These are phyloP conservation scores for Colletotrichum sublineola DNA, from an alignment of 2,329 filamentous ascomycete species.

Conservation along the genomic window DNA sequence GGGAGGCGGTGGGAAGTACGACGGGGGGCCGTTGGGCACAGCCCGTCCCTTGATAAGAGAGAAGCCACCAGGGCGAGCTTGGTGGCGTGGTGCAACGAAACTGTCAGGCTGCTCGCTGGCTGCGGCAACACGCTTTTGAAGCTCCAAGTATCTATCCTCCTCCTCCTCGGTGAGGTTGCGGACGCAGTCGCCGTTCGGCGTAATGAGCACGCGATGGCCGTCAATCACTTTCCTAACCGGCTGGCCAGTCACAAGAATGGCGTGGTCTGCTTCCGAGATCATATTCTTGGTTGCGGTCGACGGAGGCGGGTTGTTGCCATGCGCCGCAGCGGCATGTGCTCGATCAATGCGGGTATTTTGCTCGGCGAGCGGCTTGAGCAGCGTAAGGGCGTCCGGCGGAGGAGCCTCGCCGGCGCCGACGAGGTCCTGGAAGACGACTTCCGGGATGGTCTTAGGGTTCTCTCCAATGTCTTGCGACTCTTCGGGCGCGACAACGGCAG, in stretches of 20 bases:
- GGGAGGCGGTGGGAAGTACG: conserved; percentile 68
- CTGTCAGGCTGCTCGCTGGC: conserved; percentile 66
- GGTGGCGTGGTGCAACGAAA: conserved; percentile 69
- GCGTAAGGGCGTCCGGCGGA: conserved; percentile 50
- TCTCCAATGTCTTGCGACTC: conserved; percentile 37
- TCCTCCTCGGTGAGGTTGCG: conserved; percentile 77
- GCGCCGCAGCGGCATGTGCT: conserved; percentile 14
- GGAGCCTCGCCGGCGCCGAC: conserved; percentile 21
- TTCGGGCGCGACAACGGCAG: conserved; percentile 12
- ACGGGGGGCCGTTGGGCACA: conserved; percentile 73
- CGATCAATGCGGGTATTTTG: conserved; percentile 35
- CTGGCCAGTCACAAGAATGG: conserved; percentile 66
- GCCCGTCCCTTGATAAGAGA: conserved; percentile 74
- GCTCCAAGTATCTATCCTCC: conserved; percentile 76
- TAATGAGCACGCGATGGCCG: conserved; percentile 77
- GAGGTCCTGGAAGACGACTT: conserved; percentile 39
- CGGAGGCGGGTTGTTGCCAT: conserved; percentile 33
- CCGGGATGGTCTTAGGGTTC: conserved; percentile 38
- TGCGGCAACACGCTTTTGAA: conserved; percentile 71
- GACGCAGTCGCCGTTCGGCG: conserved; percentile 82
- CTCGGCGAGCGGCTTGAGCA: conserved; percentile 54
- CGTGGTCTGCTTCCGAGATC: conserved; percentile 68
- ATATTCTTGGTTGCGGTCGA: conserved; percentile 57
- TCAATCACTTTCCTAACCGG: conserved; percentile 74
- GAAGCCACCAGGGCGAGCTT: conserved; percentile 68